Conservation (phyloP, 257 asterid species). For the Solanum etuberosum region DNA sequence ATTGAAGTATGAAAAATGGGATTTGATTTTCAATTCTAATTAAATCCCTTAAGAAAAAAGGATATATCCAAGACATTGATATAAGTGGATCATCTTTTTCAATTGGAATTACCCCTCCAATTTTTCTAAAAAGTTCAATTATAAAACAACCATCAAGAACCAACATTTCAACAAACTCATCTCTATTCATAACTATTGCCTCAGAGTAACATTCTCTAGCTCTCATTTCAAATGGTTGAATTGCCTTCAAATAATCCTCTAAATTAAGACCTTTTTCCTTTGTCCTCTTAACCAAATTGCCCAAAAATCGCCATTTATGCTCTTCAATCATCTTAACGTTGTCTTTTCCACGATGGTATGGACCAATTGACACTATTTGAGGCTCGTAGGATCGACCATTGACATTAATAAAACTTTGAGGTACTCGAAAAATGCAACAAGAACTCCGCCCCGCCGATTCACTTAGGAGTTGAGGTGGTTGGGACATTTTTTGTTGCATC, state of each 20-base stretch:
- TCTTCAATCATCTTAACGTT: constrained; percentile 65
- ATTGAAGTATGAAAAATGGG: constrained; percentile 57
- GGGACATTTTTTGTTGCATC: constrained; percentile 51
- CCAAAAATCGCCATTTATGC: constrained; percentile 83
- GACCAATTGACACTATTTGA: constrained; percentile 67
- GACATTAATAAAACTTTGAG: constrained; percentile 50
- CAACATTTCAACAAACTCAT: constrained; percentile 69
- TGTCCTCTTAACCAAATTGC: constrained; percentile 33
- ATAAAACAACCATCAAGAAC: constrained; percentile 86
- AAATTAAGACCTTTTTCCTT: constrained; percentile 12
- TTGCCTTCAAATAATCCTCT: constrained; percentile 36
- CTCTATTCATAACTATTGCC: constrained; percentile 7
- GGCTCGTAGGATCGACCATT: constrained; percentile 64
- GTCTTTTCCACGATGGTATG: constrained; percentile 67
- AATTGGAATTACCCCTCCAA: constrained; percentile 38
- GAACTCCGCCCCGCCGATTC: constrained; percentile 61
- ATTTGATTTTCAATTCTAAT: constrained; percentile 77
- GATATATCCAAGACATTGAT: constrained; percentile 56
- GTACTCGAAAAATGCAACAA: constrained; percentile 75
- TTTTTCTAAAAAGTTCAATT: constrained; percentile 57
- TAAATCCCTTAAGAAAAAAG: constrained; percentile 59
- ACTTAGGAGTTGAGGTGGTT: constrained; percentile 55
- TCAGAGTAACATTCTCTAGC: constrained; percentile 74
- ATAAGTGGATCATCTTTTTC: constrained; percentile 67
- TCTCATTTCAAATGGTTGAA: constrained; percentile 40